Percentiles rank a stretch among this genome's conserved stretches.
Evolutionary conservation across 2,329 filamentous ascomycete species (phyloP).

Genomic region (Diaporthe caulivora): DNA sequence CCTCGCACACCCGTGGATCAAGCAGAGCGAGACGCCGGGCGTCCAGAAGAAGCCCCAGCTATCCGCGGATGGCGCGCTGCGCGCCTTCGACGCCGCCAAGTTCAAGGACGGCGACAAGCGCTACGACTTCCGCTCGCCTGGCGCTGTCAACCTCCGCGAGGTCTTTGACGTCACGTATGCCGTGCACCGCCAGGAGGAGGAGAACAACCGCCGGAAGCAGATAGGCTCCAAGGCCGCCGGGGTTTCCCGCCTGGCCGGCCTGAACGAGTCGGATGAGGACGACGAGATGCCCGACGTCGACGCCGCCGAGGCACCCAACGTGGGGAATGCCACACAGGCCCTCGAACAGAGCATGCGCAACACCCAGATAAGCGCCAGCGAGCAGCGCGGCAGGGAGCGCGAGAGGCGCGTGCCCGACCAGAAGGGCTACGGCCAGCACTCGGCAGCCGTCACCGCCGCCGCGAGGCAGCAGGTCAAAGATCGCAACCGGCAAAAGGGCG

Average conservation of each 20-base stretch:
- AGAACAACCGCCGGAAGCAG: constrained; percentile 91
- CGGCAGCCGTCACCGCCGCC: constrained; percentile 83
- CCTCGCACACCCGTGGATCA: constrained; percentile 94
- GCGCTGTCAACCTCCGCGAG: constrained; percentile 93
- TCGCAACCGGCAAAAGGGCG: constrained; percentile 77
- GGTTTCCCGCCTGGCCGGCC: constrained; percentile 66
- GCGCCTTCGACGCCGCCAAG: constrained; percentile 69
- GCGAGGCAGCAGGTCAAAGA: constrained; percentile 83
- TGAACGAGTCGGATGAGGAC: constrained; percentile 78
- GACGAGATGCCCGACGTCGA: constrained; percentile 63
- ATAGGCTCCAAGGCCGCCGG: constrained; percentile 78
- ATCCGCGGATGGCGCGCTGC: constrained; percentile 57
- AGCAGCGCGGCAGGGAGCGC: constrained; percentile 65
- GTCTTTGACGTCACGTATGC: constrained; percentile 99
- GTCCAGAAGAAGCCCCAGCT: constrained; percentile 68
- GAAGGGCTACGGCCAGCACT: constrained; percentile 90
- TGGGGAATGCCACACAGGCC: constrained; percentile 68
- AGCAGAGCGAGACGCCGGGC: constrained; percentile 69
- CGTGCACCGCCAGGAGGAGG: constrained; percentile 96
- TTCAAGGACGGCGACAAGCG: constrained; percentile 73
- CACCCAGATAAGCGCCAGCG: constrained; percentile 77
- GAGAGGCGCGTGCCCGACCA: constrained; percentile 53
- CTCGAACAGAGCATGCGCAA: constrained; percentile 91
- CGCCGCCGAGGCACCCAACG: constrained; percentile 55
- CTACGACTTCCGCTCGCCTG: constrained; percentile 94